Percentiles rank a stretch among this genome's conserved stretches.
Evolutionary conservation across 768 basidiomycete genomes (phyloP).

Genomic region (Amanita inopinata): DNA sequence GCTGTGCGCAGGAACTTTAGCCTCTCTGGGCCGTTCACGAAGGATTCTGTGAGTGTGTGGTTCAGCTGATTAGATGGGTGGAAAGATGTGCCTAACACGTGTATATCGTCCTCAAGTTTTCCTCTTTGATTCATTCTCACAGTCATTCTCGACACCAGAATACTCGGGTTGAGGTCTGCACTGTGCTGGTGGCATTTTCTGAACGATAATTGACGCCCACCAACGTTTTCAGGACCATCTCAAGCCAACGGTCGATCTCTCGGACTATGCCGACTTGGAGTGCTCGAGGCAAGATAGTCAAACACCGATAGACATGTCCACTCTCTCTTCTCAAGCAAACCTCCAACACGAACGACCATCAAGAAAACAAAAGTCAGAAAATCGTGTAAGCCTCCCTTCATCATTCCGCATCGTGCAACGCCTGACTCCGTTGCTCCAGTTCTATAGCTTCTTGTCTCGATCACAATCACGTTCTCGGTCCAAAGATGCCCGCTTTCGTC

Average conservation of each 20-base stretch:
- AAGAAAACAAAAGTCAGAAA: constrained; percentile 33
- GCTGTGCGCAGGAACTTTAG: constrained; percentile 19
- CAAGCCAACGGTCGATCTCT: constrained; percentile 11
- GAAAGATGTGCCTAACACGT: constrained; percentile 37
- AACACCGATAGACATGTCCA: constrained; percentile 15
- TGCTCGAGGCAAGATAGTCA: constrained; percentile 11
- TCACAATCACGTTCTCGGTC: constrained; percentile 56
- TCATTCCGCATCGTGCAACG: constrained; percentile 9
- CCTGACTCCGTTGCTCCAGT: constrained; percentile 23
- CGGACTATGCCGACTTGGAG: constrained; percentile 24
- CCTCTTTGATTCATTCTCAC: constrained; percentile 32
- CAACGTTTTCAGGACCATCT: constrained; percentile 9
- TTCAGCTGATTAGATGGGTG: background rate
- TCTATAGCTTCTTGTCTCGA: constrained; percentile 50
- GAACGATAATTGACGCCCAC: constrained; percentile 1
- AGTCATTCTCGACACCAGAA: constrained; percentile 22
- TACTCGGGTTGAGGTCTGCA: constrained; percentile 19
- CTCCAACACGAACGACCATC: constrained; percentile 33
- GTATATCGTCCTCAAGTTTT: constrained; percentile 27
- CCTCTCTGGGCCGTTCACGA: constrained; percentile 20
- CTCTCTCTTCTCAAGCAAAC: constrained; percentile 17
- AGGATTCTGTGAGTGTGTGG: constrained; percentile 16
- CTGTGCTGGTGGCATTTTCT: constrained; percentile 6
- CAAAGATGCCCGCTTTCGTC: constrained; percentile 18
- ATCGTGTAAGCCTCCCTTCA: constrained; percentile 27